Percentiles rank a stretch among this genome's conserved stretches.
Evolutionary conservation across 495 filamentous ascomycete species (phyloP).

Genomic region (Penicillium riverlandense): DNA sequence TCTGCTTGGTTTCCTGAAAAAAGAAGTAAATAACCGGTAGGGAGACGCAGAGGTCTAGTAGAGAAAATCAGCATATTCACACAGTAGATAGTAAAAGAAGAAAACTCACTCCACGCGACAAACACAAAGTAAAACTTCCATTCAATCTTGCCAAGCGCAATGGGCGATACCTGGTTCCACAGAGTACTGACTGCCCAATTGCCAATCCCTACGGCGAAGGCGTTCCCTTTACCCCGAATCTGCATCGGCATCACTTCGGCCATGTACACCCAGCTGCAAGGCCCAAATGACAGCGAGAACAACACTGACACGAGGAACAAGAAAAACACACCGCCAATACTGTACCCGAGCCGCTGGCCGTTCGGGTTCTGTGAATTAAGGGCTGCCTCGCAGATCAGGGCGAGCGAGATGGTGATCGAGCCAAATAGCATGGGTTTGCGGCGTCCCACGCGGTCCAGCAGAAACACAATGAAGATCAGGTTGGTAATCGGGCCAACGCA

Average conservation of each 20-base stretch:
- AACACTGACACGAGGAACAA: conserved; percentile 41
- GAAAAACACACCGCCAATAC: conserved; percentile 42
- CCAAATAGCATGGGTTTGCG: conserved; percentile 33
- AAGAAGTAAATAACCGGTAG: conserved; percentile 42
- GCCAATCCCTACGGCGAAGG: conserved; percentile 38
- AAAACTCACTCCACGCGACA: conserved; percentile 28
- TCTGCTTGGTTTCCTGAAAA: conserved; percentile 50
- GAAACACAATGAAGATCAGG: conserved; percentile 38
- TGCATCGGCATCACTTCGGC: conserved; percentile 45
- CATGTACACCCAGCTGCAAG: conserved; percentile 43
- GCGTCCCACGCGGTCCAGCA: conserved; percentile 32
- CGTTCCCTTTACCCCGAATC: conserved; percentile 41
- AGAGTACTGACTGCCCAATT: conserved; percentile 46
- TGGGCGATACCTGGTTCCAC: conserved; percentile 44
- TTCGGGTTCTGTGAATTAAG: conserved; percentile 33
- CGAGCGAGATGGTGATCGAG: conserved; percentile 30
- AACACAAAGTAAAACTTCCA: conserved; percentile 46
- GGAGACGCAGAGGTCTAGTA: conserved; percentile 23
- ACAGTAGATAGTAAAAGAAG: not conserved
- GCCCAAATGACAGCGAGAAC: conserved; percentile 40
- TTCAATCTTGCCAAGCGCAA: conserved; percentile 32
- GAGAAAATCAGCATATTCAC: conserved; percentile 9
- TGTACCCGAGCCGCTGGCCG: conserved; percentile 24
- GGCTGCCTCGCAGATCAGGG: conserved; percentile 35
- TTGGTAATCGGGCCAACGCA: conserved; percentile 47